A percentile compares a stretch with the other conserved stretches of the same genome.
These are phyloP conservation scores for Chlamydomonas urium DNA, from an alignment of 139 green algal species.

Conservation along the genomic window DNA sequence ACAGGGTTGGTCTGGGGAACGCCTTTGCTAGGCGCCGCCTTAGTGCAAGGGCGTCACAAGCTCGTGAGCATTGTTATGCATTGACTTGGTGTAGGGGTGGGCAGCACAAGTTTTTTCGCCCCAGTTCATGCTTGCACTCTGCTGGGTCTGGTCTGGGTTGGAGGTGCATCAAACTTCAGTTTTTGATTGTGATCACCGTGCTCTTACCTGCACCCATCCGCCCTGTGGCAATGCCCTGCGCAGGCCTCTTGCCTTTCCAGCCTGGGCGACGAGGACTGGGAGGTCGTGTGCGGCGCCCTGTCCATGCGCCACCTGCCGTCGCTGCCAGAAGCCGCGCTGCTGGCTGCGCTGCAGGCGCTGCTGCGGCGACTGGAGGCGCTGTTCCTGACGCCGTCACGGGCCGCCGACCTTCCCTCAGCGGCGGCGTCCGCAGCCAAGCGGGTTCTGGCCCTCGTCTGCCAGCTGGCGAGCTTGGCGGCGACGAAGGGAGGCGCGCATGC, in stretches of 20 bases:
- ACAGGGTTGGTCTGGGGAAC: too few species aligned
- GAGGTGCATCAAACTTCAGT: too few species aligned
- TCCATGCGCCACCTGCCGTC: slow-evolving; percentile 4
- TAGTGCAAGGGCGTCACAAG: too few species aligned
- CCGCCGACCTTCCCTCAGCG: slow-evolving; percentile 19
- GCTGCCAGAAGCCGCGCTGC: slow-evolving; percentile 28
- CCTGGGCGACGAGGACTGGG: slow-evolving; percentile 29
- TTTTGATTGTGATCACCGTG: too few species aligned
- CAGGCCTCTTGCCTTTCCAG: neutral
- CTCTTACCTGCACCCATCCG: too few species aligned
- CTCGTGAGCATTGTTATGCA: too few species aligned
- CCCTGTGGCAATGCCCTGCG: too few species aligned
- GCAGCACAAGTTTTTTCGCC: too few species aligned
- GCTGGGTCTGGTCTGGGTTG: too few species aligned
- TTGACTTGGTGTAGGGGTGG: too few species aligned
- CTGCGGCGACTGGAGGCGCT: slow-evolving; percentile 1
- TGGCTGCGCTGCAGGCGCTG: slow-evolving; percentile 40
- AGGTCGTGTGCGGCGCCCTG: slow-evolving; percentile 27
- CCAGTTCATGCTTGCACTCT: too few species aligned
- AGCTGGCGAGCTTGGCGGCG: neutral
- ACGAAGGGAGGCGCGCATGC: neutral
- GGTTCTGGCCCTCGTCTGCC: slow-evolving; percentile 13
- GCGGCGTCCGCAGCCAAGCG: slow-evolving; percentile 20
- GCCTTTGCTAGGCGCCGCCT: too few species aligned
- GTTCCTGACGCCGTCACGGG: slow-evolving; percentile 16